Conservation (phyloP, 495 filamentous ascomycete species). For the Neurospora intermedia region DNA sequence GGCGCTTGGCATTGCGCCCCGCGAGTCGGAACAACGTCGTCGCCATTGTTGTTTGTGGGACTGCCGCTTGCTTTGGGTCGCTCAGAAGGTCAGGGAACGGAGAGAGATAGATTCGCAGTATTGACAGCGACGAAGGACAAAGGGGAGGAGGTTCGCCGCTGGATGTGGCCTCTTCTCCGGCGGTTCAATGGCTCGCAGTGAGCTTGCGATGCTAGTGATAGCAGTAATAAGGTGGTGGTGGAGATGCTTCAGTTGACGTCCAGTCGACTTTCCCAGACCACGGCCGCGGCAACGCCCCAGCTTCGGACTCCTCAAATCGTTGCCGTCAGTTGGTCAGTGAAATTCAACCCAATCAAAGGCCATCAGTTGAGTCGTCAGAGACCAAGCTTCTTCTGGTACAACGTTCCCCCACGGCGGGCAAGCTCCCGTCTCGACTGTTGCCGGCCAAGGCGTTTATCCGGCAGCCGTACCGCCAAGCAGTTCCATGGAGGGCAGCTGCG, state of each 20-base stretch:
- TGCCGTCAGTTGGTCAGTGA: neutral
- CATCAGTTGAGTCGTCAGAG: neutral
- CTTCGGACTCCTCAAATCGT: neutral
- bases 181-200: slow-evolving; percentile 14
- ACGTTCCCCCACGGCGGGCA: neutral
- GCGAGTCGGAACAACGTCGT: slow-evolving; percentile 44
- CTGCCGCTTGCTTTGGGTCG: neutral
- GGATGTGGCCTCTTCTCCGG: slow-evolving; percentile 18
- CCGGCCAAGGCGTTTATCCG: slow-evolving; percentile 13
- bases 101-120: neutral
- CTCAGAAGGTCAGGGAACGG: neutral
- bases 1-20: slow-evolving; percentile 44
- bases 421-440: neutral
- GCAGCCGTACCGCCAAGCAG: slow-evolving; percentile 1
- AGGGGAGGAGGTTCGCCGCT: neutral
- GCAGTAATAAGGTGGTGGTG: slow-evolving; percentile 1
- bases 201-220: slow-evolving; percentile 5
- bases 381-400: neutral
- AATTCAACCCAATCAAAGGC: neutral
- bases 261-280: neutral
- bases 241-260: slow-evolving; percentile 9
- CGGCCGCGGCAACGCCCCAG: neutral
- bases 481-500: neutral
- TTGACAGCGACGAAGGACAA: neutral
- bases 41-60: slow-evolving; percentile 24